Base-by-base conservation (phyloP, 83 land plant genomes). In the Picea engelmannii region DNA sequence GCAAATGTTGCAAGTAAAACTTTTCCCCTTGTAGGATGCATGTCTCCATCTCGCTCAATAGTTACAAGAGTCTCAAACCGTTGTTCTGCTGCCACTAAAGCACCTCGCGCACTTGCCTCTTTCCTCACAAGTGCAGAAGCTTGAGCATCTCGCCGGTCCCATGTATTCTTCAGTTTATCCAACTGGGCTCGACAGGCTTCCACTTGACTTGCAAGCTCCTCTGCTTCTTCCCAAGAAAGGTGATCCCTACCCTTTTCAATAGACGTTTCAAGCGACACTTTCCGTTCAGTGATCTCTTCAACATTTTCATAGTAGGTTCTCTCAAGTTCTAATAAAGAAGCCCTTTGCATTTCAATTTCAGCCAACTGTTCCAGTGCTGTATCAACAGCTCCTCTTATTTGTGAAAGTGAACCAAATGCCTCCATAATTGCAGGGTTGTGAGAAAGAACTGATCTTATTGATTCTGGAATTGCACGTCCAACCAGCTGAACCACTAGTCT, bases 141-240 rank as follows among this genome's bases (percentile, higher is more conserved):
- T 12, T 81, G 92, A 31, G 81, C 47, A 78, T 89, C 95, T 64
- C 91, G 94, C 64, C 94, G 95, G 62, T 85, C 90, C 98, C 98
- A 96, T 38, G 92, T 73, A 79, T 85, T 91, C 79, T 92, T 95
- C 79, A 96, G 89, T 77, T 88, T 83, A 31, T 94, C 91, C 76
- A 96, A 82, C 82, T 90, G 91, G 65, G 85, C 92, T 42, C 90
- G 84, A 80, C 97, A 96, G 52, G 90, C 88, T 86, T 96, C 98
- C 81, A 92, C 97, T 82, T 94, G 94, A 66, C 92, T 89, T 21
- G 95, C 98, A 69, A 96, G 87, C 81, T 94, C 98, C 80, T 96
- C 98, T 21, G 98, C 97, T 73, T 96, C 99, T 86, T 96, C 99
- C 99, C 99, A 95, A 17, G 99, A 95, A n/a, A 95, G 82, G 84